Conservation (phyloP, 768 basidiomycete genomes). For the Naematelia aurantialba region DNA sequence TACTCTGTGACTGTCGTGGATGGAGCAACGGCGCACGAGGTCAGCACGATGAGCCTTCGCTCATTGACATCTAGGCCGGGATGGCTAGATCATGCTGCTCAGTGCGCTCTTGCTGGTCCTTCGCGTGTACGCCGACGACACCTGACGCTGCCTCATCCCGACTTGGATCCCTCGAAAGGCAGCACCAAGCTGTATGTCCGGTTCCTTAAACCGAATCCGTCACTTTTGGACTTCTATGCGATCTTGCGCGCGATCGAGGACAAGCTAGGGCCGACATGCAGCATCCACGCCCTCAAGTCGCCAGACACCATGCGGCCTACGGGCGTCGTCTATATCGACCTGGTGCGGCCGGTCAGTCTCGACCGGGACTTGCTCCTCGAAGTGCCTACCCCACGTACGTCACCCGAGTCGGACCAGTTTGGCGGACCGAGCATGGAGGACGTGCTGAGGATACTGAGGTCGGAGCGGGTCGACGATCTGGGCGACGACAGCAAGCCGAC, state of each 20-base stretch:
- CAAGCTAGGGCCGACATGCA: constrained; percentile 19
- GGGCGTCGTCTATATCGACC: constrained; percentile 17
- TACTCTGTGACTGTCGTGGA: too few species aligned
- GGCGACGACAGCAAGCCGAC: background rate
- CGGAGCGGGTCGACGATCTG: background rate
- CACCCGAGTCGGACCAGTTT: background rate
- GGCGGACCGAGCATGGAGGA: constrained; percentile 1
- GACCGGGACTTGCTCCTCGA: constrained; percentile 15
- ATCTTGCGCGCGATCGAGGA: constrained; percentile 34
- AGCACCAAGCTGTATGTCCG: constrained; percentile 16
- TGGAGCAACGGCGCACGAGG: too few species aligned
- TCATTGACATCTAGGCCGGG: constrained; percentile 11
- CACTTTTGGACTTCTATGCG: constrained; percentile 26
- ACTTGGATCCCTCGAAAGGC: constrained; percentile 17
- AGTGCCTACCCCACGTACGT: constrained; percentile 17
- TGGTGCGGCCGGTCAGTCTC: constrained; percentile 21
- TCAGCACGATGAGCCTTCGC: constrained; percentile 16
- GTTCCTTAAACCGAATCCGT: constrained; percentile 12
- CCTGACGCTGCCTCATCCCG: constrained; percentile 22
- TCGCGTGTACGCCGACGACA: background rate
- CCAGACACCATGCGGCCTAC: constrained; percentile 9
- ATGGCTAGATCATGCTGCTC: constrained; percentile 1
- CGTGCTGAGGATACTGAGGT: background rate
- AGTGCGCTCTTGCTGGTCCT: background rate
- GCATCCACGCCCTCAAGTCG: constrained; percentile 20